Evolutionary conservation across 2,329 filamentous ascomycete species (phyloP), one percentile per base, ranked within the genome.

Genomic region (Cordyceps fumosorosea): DNA sequence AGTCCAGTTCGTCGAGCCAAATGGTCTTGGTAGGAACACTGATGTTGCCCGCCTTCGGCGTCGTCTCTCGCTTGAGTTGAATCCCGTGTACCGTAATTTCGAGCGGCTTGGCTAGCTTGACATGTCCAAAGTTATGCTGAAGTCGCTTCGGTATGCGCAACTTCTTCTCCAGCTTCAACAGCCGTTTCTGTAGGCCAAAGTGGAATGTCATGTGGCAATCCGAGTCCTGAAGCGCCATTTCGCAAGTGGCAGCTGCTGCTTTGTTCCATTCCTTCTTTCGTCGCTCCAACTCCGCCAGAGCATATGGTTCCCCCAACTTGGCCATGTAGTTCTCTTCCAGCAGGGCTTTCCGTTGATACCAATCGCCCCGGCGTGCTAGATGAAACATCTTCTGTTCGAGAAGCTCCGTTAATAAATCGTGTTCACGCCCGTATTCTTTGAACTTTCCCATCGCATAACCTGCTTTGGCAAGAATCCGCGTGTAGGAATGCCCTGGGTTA

Each of bases 261-360:
- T 84, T 81, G 71, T 88, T 91, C 93, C 93, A 99, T 66, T 90
- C 82, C 68, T 88, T 93, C 76, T 90, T 95, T 70, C 89, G 89
- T 57, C 76, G 70, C 32, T 81, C 81, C 4, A 69, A 50, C 40
- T 79, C 72, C 4, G 69, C 63, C 5, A 73, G 74, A 2, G 68
- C 67, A 0, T 75, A 73, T 2, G 73, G 73, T 0, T 82, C 77
- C 34, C 78, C 80, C 6, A 89, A 71, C 5, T 81, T 78, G 69
- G 86, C 82, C 90, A 98, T 93, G 73, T 99, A 98, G 71, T 96
- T 92, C 72, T 99, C 95, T 76, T 99, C 95, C 2, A 99, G 75
- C 1, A 99, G 78, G 1, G 93, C 95, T 75, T 96, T 96, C 22
- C 95, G 89, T 71, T 97, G 93, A 72, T 98, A 98, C 95, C 95